These are phyloP conservation scores for Viridothelium virens DNA, from an alignment of 495 filamentous ascomycete genomes.

Conservation along the genomic window DNA sequence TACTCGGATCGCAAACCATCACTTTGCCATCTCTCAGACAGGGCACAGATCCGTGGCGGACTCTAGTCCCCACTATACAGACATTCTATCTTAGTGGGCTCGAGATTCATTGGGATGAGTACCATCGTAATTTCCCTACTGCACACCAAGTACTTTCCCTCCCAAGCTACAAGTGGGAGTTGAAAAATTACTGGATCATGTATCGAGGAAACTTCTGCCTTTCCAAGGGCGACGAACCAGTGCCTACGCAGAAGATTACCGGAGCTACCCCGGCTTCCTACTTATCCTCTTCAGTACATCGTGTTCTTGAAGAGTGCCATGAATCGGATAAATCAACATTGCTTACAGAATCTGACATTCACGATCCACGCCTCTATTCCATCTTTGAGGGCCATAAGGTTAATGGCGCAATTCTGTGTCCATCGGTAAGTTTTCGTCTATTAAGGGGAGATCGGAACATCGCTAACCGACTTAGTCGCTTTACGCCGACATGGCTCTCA, in stretches of 20 bases:
- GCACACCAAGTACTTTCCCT: slow-evolving; percentile 33
- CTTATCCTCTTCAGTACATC: slow-evolving; percentile 15
- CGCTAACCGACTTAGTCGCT: slow-evolving; percentile 7
- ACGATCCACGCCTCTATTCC: neutral
- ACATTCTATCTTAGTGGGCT: slow-evolving; percentile 17
- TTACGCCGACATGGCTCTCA: slow-evolving; percentile 17
- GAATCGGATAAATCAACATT: slow-evolving; percentile 2
- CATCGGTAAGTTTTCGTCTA: slow-evolving; percentile 8
- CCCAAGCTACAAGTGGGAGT: slow-evolving; percentile 69
- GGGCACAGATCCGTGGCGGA: slow-evolving; percentile 16
- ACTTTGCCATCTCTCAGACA: slow-evolving; percentile 9
- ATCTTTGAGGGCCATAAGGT: slow-evolving; percentile 14
- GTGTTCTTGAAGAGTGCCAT: slow-evolving; percentile 11
- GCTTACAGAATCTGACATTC: slow-evolving; percentile 16
- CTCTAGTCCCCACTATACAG: slow-evolving; percentile 4
- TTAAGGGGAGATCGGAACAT: neutral
- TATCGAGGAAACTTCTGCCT: slow-evolving; percentile 41
- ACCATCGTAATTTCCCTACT: slow-evolving; percentile 19
- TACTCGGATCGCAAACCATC: slow-evolving; percentile 9
- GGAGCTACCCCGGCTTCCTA: neutral
- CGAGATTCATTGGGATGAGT: slow-evolving; percentile 22
- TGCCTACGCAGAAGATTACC: neutral
- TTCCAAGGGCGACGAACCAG: neutral
- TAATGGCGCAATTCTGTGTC: slow-evolving; percentile 12
- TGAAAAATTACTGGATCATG: slow-evolving; percentile 77